phyloP scores from a whole-genome alignment of 1,139 yeast species.

The Lodderomyces parapsilosis region DNA sequence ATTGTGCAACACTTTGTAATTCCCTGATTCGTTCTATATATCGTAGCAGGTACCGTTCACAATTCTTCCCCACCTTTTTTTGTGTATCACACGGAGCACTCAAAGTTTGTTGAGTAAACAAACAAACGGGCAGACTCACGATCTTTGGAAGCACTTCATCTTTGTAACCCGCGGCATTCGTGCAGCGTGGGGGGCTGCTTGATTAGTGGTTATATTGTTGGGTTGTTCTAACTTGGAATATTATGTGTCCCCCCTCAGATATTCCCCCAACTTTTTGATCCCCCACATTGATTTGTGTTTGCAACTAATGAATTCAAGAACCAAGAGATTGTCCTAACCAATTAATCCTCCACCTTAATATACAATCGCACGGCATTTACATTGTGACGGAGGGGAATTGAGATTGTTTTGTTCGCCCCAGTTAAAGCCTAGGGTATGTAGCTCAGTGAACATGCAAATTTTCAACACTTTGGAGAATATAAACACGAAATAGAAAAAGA shows the following conservation, averaged over 20 bases:
- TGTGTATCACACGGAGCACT: background rate
- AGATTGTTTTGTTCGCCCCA: no score
- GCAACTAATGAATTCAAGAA: background rate
- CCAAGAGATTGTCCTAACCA: background rate
- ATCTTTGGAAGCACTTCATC: background rate
- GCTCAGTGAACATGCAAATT: no score
- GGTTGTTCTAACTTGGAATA: background rate
- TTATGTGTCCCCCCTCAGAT: background rate
- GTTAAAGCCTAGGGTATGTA: no score
- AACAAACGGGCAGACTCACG: background rate
- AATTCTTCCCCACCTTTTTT: background rate
- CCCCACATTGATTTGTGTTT: background rate
- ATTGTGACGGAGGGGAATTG: background rate
- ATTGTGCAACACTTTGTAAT: no score
- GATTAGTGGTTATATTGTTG: no score
- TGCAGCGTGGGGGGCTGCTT: no score
- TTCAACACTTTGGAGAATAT: no score
- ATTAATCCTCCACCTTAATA: background rate
- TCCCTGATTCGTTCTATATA: no score
- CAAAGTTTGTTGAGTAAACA: no score
- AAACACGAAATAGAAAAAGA: no score
- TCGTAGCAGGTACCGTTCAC: no score
- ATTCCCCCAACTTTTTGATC: background rate
- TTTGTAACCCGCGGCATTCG: background rate
- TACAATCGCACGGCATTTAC: background rate